Evolutionary conservation across 192 early-diverging fungal genomes (phyloP).

Genomic region (Polychytrium aggregatum): DNA sequence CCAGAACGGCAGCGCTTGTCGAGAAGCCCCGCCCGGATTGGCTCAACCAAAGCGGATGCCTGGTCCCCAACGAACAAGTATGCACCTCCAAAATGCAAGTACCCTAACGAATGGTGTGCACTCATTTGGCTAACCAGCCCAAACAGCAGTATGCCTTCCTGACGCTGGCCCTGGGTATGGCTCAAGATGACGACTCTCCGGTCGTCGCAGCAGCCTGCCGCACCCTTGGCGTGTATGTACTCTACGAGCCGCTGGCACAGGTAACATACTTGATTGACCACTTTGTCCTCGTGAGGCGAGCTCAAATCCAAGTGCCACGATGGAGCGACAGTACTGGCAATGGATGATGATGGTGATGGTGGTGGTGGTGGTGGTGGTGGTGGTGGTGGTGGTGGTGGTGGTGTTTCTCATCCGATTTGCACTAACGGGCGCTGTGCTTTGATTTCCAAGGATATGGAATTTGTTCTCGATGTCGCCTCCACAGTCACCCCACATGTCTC

Average conservation of each 20-base stretch:
- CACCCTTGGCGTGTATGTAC: slow-evolving; percentile 52
- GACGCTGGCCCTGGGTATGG: slow-evolving; percentile 10
- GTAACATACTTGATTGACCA: slow-evolving; percentile 12
- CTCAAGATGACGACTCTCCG: slow-evolving; percentile 36
- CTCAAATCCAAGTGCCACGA: background rate
- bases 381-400: background rate
- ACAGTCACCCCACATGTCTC: slow-evolving; percentile 33
- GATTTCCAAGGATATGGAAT: slow-evolving; percentile 36
- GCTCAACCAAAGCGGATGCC: no score
- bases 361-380: no score
- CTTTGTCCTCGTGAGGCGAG: background rate
- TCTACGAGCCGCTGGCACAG: slow-evolving; percentile 38
- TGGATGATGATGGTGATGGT: no score
- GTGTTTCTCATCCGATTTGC: background rate
- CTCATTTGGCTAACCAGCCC: slow-evolving; percentile 1
- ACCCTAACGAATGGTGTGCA: slow-evolving; percentile 1
- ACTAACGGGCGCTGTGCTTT: background rate
- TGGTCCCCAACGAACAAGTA: no score
- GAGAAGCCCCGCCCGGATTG: no score
- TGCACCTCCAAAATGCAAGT: background rate
- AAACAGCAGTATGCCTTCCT: slow-evolving; percentile 10
- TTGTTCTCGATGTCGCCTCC: slow-evolving; percentile 42
- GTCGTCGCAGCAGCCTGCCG: slow-evolving; percentile 54
- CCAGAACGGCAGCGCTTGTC: no score
- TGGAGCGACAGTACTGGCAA: no score